Conservation (phyloP, 495 filamentous ascomycete species). For the Aspergillus nanangensis region DNA sequence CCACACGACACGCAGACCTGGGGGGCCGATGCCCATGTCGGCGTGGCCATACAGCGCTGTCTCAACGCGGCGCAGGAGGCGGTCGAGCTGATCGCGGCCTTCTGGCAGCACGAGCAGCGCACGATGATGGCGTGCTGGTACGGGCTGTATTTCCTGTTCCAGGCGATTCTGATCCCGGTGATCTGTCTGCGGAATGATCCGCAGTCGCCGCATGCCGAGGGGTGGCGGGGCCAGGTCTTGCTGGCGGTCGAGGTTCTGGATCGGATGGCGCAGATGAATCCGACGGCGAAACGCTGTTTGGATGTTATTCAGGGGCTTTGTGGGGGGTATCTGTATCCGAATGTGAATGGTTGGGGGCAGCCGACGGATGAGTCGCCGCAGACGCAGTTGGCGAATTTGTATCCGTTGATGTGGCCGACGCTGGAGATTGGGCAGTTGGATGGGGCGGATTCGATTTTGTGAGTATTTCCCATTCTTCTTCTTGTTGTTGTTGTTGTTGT, state of each 20-base stretch:
- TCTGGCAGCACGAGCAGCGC: constrained; percentile 8
- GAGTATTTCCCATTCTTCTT: background rate
- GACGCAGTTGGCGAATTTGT: constrained; percentile 13
- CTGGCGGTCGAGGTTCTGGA: constrained; percentile 14
- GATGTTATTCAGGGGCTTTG: constrained; percentile 8
- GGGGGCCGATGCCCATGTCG: background rate
- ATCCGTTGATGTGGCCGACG: constrained; percentile 19
- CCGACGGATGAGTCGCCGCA: constrained; percentile 20
- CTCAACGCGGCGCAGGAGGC: constrained; percentile 12
- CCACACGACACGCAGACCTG: too few species aligned
- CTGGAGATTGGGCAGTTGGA: constrained; percentile 14
- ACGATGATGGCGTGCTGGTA: constrained; percentile 20
- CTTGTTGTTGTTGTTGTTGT: background rate
- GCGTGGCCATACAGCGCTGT: constrained; percentile 12
- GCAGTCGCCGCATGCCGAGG: constrained; percentile 2
- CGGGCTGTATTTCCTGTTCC: constrained; percentile 17
- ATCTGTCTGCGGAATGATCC: constrained; percentile 18
- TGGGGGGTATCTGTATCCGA: constrained; percentile 11
- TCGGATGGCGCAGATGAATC: constrained; percentile 11
- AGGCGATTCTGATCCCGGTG: constrained; percentile 16
- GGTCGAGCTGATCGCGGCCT: constrained; percentile 12
- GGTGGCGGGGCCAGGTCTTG: constrained; percentile 12
- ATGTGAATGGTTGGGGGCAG: constrained; percentile 7
- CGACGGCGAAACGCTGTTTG: constrained; percentile 9
- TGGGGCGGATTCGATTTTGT: constrained; percentile 12